Percentiles rank a stretch among this genome's conserved stretches.
Evolutionary conservation across 495 filamentous ascomycete species (phyloP).

Genomic region (Mytilinidion resinicola): DNA sequence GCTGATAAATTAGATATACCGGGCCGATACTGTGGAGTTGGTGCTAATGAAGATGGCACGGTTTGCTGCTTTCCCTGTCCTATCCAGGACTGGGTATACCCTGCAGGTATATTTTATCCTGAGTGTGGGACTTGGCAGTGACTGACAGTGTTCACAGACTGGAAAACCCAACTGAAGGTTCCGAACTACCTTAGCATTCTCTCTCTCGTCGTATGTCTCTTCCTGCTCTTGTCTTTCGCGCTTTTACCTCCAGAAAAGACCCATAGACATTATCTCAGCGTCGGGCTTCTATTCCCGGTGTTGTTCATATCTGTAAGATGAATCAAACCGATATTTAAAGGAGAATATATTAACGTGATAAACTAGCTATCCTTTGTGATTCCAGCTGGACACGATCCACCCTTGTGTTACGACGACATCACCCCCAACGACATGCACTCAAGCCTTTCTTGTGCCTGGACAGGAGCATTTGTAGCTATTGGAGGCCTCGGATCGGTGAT

Average conservation of each 20-base stretch:
- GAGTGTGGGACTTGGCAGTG: not conserved
- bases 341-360: slow-evolving; percentile 1
- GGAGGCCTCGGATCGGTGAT: slow-evolving; percentile 30
- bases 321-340: too few species aligned
- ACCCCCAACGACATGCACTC: slow-evolving; percentile 36
- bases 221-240: slow-evolving; percentile 35
- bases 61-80: slow-evolving; percentile 37
- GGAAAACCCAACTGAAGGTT: slow-evolving; percentile 23
- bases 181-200: slow-evolving; percentile 33
- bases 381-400: slow-evolving; percentile 27
- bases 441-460: slow-evolving; percentile 33
- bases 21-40: slow-evolving; percentile 33
- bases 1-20: slow-evolving; percentile 20
- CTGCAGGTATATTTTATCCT: slow-evolving; percentile 18
- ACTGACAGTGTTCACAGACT: slow-evolving; percentile 11
- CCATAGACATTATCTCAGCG: slow-evolving; percentile 34
- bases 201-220: slow-evolving; percentile 32
- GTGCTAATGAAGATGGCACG: slow-evolving; percentile 14
- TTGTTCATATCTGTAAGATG: slow-evolving; percentile 29
- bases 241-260: slow-evolving; percentile 30
- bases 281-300: slow-evolving; percentile 31
- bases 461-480: slow-evolving; percentile 28
- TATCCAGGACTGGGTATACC: slow-evolving; percentile 32
- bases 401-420: slow-evolving; percentile 33
- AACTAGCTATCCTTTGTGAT: slow-evolving; percentile 33